Evolutionary conservation across 805 yeast species (phyloP).

Genomic region (Saccharomycopsis synnaedendra): DNA sequence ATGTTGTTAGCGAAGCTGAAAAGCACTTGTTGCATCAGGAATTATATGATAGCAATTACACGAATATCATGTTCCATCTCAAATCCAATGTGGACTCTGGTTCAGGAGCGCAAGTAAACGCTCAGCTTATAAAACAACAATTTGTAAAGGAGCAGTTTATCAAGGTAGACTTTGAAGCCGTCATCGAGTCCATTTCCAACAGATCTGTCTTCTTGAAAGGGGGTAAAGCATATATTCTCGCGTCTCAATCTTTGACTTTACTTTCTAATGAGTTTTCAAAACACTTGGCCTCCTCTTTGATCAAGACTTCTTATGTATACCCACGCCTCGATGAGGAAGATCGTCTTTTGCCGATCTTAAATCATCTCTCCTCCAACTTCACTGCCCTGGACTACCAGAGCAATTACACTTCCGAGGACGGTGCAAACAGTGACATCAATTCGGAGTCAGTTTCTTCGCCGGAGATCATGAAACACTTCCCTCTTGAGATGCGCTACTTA

Average conservation of each 20-base stretch:
- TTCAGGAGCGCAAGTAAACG: constrained; percentile 12
- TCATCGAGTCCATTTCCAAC: constrained; percentile 63
- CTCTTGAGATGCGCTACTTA: constrained; percentile 66
- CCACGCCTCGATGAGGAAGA: constrained; percentile 90
- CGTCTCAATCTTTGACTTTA: constrained; percentile 61
- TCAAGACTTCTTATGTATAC: constrained; percentile 61
- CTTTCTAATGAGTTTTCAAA: constrained; percentile 58
- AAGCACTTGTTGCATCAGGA: constrained; percentile 35
- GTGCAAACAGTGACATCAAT: constrained; percentile 38
- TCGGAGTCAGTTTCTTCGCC: constrained; percentile 47
- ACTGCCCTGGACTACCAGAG: constrained; percentile 37
- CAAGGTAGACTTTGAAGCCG: constrained; percentile 81
- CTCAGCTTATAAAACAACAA: constrained; percentile 25
- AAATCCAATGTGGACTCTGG: constrained; percentile 20
- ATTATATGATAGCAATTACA: constrained; percentile 44
- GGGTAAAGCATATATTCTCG: constrained; percentile 64
- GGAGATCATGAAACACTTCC: constrained; percentile 54
- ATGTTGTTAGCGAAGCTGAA: constrained; percentile 53
- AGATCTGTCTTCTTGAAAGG: constrained; percentile 53
- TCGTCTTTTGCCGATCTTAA: constrained; percentile 72
- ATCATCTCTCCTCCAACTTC: constrained; percentile 66
- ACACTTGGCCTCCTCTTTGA: constrained; percentile 38
- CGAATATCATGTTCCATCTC: constrained; percentile 28
- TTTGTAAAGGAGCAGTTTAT: constrained; percentile 56
- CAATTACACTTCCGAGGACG: constrained; percentile 18